Evolutionary conservation across 1,284 basidiomycete species (phyloP), one percentile per base, ranked within the genome.

Genomic region (Tilletia caries): DNA sequence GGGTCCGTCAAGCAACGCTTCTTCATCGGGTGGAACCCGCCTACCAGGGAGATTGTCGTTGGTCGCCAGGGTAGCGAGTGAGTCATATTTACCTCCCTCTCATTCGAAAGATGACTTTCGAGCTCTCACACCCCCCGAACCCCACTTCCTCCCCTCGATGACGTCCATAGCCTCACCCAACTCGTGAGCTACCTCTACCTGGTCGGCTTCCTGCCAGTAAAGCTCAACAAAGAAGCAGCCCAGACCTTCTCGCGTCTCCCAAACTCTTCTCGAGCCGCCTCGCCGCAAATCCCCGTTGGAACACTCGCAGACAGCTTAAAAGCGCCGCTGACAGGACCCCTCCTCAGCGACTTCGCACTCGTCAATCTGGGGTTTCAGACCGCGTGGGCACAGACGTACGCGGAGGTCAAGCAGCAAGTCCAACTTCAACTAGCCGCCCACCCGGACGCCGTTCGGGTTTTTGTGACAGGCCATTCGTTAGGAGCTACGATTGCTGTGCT

Each of bases 1-100:
- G 41, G 43, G 13, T 20, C n/a, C 12, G 13, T 15, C n/a, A 29
- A 25, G 23, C 43, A 65, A 18, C 25, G 18, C 41, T 43, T 25
- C 6, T 44, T 65, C 41, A n/a, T 44, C 20, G 64, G 64, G 12
- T 46, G 64, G 64, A 65, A 46, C 25, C 41, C 64, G 15, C 10
- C 64, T 29, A 46, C 64, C 3, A 65, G 18, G 18, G 64, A 65
- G 23, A 43, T 46, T 37, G 2, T 65, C 23, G 32, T 65, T 37
- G n/a, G 20, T 43, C 64, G 25, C 12, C 64, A 46, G 37, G 64
- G 64, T 4, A 43, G 37, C 37, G 25, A 46, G 64, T 44, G 41
- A 46, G 41, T 43, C 37, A 23, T 4, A 6, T 12, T 18, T 23
- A 34, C 27, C 18, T 23, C 29, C 23, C 10, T 8, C 37, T 33